Percentiles rank a stretch among this genome's conserved stretches.
Conservation (phyloP, 2,329 filamentous ascomycete species). For the Fusarium mundagurra region DNA sequence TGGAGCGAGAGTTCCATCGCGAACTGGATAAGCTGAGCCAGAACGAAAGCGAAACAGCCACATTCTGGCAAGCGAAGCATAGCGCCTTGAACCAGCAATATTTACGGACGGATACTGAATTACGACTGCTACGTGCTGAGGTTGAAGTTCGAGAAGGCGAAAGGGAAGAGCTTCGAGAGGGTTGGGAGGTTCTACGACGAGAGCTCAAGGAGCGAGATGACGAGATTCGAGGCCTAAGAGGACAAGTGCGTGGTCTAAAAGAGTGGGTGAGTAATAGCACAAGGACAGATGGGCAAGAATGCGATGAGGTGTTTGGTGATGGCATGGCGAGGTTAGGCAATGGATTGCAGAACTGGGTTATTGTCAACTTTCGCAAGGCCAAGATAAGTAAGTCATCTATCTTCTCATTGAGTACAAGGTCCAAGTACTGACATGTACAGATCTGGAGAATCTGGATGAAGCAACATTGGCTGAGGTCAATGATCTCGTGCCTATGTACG, state of each 20-base stretch:
- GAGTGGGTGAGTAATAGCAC: slow-evolving; percentile 76
- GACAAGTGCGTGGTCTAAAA: slow-evolving; percentile 74
- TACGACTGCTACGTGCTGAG: slow-evolving; percentile 61
- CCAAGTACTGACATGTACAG: slow-evolving; percentile 44
- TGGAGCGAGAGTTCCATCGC: slow-evolving; percentile 63
- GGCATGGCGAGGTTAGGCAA: slow-evolving; percentile 71
- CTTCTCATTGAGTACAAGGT: not conserved
- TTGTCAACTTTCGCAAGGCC: slow-evolving; percentile 72
- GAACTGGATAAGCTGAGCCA: slow-evolving; percentile 63
- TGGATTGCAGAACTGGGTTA: slow-evolving; percentile 78
- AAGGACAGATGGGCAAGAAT: slow-evolving; percentile 67
- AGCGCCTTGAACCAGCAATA: slow-evolving; percentile 62
- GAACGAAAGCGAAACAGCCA: slow-evolving; percentile 64
- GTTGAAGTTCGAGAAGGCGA: slow-evolving; percentile 59
- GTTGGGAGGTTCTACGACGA: slow-evolving; percentile 58
- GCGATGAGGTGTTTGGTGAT: slow-evolving; percentile 74
- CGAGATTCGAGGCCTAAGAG: slow-evolving; percentile 63
- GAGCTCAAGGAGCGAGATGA: slow-evolving; percentile 63
- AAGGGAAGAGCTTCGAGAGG: slow-evolving; percentile 60
- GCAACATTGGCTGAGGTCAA: slow-evolving; percentile 55
- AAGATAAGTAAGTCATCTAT: slow-evolving; percentile 59
- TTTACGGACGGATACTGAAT: slow-evolving; percentile 61
- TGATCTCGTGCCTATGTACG: slow-evolving; percentile 67
- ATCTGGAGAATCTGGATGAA: slow-evolving; percentile 55
- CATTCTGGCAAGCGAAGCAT: slow-evolving; percentile 68